These are phyloP conservation scores for Corynascus novoguineensis DNA, from an alignment of 495 filamentous ascomycete species.

Conservation along the genomic window DNA sequence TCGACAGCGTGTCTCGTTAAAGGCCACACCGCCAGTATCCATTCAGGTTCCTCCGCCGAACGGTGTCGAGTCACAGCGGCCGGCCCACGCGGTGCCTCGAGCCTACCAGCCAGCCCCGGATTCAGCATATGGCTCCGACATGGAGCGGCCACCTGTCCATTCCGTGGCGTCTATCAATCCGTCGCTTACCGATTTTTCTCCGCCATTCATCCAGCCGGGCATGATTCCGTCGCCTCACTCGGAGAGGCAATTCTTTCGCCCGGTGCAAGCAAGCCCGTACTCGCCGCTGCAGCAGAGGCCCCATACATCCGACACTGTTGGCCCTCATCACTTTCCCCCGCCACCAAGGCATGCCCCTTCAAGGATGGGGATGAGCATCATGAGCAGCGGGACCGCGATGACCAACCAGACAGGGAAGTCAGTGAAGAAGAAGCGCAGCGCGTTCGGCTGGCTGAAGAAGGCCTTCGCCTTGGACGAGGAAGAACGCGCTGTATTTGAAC, in stretches of 20 bases:
- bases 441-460: constrained; percentile 56
- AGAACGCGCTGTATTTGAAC: constrained; percentile 48
- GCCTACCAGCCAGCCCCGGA: constrained; percentile 39
- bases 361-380: constrained; percentile 48
- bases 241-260: constrained; percentile 49
- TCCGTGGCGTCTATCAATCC: constrained; percentile 30
- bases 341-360: constrained; percentile 42
- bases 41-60: constrained; percentile 41
- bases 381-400: constrained; percentile 39
- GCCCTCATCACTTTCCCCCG: constrained; percentile 26
- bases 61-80: constrained; percentile 27
- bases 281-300: constrained; percentile 52
- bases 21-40: constrained; percentile 38
- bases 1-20: constrained; percentile 46
- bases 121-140: constrained; percentile 50
- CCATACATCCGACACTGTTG: constrained; percentile 43
- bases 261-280: constrained; percentile 50
- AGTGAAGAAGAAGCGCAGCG: constrained; percentile 54
- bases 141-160: constrained; percentile 35
- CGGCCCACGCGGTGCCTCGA: constrained; percentile 26
- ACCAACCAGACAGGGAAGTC: constrained; percentile 29
- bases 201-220: constrained; percentile 31
- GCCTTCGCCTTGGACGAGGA: constrained; percentile 53
- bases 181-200: constrained; percentile 30
- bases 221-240: constrained; percentile 46